These are phyloP conservation scores for Plasmopara viticola DNA, from an alignment of 352 stramenopile species.

Conservation along the genomic window DNA sequence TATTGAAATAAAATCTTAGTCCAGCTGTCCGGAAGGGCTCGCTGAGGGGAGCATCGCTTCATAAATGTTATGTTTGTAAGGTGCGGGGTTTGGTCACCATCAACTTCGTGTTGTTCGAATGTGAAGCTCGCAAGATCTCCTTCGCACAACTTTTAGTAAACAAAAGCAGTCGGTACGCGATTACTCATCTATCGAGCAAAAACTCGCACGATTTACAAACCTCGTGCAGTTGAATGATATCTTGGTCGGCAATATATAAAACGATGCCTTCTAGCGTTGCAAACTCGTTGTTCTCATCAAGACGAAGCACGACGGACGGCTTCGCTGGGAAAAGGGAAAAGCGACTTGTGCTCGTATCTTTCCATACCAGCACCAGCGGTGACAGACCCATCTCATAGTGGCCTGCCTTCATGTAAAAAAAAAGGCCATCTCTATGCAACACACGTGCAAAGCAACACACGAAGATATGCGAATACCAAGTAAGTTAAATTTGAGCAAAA, in stretches of 20 bases:
- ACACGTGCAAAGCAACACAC: not conserved
- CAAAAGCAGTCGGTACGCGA: not conserved
- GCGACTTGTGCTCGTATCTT: constrained; percentile 77
- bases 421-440: constrained; percentile 66
- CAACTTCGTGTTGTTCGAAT: constrained; percentile 58
- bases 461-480: constrained; percentile 2
- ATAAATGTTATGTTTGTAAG: constrained; percentile 55
- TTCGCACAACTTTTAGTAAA: constrained; percentile 40
- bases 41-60: constrained; percentile 74
- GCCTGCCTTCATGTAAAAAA: constrained; percentile 87
- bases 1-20: constrained; percentile 86
- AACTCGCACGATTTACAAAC: constrained; percentile 17
- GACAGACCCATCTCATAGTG: constrained; percentile 87
- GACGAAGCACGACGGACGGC: constrained; percentile 61
- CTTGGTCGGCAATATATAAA: constrained; percentile 37
- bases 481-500: constrained; percentile 1
- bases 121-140: constrained; percentile 77
- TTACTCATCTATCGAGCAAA: not conserved
- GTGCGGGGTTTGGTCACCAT: constrained; percentile 36
- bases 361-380: constrained; percentile 86
- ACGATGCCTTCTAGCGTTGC: constrained; percentile 66
- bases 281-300: constrained; percentile 48
- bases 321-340: constrained; percentile 73
- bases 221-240: constrained; percentile 60
- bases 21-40: constrained; percentile 81